Base-by-base conservation (phyloP, 1,284 basidiomycete genomes). In the Ceratobasidium sp. region DNA sequence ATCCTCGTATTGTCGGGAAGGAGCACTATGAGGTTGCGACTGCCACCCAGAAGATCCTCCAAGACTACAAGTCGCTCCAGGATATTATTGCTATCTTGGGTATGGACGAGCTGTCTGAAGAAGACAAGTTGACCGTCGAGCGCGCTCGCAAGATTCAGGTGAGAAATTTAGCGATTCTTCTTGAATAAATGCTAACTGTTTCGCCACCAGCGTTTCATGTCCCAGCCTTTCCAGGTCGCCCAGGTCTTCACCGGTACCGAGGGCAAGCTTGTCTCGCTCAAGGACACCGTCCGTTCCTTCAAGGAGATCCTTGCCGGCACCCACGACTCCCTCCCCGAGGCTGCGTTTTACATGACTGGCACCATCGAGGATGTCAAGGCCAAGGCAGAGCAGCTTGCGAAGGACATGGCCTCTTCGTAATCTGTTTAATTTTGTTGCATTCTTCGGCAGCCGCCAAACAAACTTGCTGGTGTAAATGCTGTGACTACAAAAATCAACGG, bases 21-120 rank as follows among this genome's bases (percentile, higher is more conserved):
- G 94, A 97, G 84, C 97, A 98, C 87, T 98, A 99, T 86, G 88
- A 94, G 72, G 90, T 97, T 79, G 96, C 97, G 76, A 97, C 96
- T 76, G 91, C 93, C 76, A 94, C 96, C 78, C 97, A 98, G 87
- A 96, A 98, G 88, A 96, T 98, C 81, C 93, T 99, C 79, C 97
- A 99, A 87, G 94, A 97, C 85, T 98, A 99, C 92, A 98, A 98
- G 88, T 98, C 96, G 75, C 91, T 99, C 81, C 97, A 99, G 87
- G 92, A 94, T 87, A 94, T 94, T 83, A 95, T 95, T 86, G 93
- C 95, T 81, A 96, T 97, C 86, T 85, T 99, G 81, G 97, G 97
- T 89, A 98, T 98, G 97, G 97, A 98, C 83, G 97, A 99, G 85
- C 91, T 99, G 88, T 98, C 96, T 46, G 97, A 98, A 84, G 96